phyloP scores from a whole-genome alignment of 2,329 filamentous ascomycete species.

The Ophiobolus disseminans region DNA sequence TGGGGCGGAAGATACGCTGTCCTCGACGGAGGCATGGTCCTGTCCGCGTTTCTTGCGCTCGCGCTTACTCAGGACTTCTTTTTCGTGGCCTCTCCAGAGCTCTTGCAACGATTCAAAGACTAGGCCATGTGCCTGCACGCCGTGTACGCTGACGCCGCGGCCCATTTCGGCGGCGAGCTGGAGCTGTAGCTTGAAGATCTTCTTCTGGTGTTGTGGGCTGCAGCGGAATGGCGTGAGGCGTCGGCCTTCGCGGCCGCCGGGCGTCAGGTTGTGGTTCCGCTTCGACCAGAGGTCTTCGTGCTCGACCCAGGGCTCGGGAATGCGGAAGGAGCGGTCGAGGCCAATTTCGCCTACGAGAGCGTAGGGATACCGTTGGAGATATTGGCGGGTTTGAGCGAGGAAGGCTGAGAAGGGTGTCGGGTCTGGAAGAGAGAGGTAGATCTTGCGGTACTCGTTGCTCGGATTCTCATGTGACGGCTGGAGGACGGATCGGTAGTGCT shows the following conservation, averaged over 20 bases:
- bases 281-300: conserved; percentile 41
- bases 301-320: conserved; percentile 66
- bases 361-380: conserved; percentile 64
- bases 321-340: conserved; percentile 76
- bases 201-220: conserved; percentile 71
- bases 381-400: conserved; percentile 61
- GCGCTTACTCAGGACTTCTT: conserved; percentile 64
- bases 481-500: conserved; percentile 73
- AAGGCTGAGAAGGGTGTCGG: conserved; percentile 67
- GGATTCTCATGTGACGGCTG: conserved; percentile 51
- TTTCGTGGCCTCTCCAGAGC: conserved; percentile 75
- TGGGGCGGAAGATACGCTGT: conserved; percentile 7
- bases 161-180: conserved; percentile 71
- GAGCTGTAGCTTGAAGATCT: conserved; percentile 72
- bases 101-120: conserved; percentile 70
- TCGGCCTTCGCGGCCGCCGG: conserved; percentile 74
- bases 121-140: conserved; percentile 77
- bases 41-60: conserved; percentile 53
- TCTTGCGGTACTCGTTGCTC: conserved; percentile 49
- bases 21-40: conserved; percentile 21
- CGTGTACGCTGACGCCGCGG: conserved; percentile 72
- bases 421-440: conserved; percentile 61
- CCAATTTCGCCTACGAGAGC: conserved; percentile 81
- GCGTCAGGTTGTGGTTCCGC: conserved; percentile 63
- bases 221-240: conserved; percentile 72